phyloP scores from a whole-genome alignment of 169 alveolate genomes.

The Cryptosporidium meleagridis region DNA sequence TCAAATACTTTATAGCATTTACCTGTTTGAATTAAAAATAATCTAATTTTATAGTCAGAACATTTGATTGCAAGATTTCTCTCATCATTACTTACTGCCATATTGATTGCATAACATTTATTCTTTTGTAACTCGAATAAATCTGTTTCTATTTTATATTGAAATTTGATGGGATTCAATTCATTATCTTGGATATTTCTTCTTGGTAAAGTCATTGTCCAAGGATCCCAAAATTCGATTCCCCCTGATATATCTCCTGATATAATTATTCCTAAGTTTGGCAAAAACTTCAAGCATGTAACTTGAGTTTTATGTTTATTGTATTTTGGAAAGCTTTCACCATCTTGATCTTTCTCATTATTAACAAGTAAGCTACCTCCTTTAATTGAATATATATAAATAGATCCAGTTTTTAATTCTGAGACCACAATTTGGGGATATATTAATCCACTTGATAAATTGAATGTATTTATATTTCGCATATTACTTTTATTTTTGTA shows the following conservation, averaged over 20 bases:
- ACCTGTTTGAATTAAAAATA: constrained; percentile 87
- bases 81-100: constrained; percentile 86
- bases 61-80: constrained; percentile 86
- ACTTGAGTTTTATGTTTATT: constrained; percentile 79
- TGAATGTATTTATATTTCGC: not conserved
- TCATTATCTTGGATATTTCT: not conserved
- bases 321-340: constrained; percentile 64
- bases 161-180: constrained; percentile 76
- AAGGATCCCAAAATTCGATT: constrained; percentile 86
- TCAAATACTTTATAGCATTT: constrained; percentile 86
- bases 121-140: constrained; percentile 88
- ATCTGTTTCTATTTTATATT: constrained; percentile 89
- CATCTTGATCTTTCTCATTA: constrained; percentile 23
- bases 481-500: not conserved
- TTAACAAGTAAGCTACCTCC: constrained; percentile 30
- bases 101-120: constrained; percentile 83
- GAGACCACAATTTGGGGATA: constrained; percentile 74
- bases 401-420: constrained; percentile 80
- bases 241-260: constrained; percentile 84
- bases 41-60: constrained; percentile 84
- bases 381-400: constrained; percentile 75
- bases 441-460: not conserved
- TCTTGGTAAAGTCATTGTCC: constrained; percentile 79
- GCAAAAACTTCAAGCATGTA: constrained; percentile 77
- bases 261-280: constrained; percentile 75